phyloP scores from a whole-genome alignment of 495 filamentous ascomycete genomes.

The Diplogelasinospora grovesii region DNA sequence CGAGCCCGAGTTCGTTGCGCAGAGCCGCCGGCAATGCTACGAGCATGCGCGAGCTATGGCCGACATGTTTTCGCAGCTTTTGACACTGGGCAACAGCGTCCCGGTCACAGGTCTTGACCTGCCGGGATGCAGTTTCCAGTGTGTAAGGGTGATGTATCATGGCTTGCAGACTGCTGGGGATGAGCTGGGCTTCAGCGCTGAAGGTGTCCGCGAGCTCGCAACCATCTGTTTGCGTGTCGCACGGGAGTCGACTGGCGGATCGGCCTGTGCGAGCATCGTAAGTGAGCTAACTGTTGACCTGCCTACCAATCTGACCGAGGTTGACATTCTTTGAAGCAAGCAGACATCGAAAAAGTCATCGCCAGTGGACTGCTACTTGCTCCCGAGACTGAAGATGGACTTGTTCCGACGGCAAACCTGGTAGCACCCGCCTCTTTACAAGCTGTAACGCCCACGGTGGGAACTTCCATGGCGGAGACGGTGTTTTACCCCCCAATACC shows the following conservation, averaged over 20 bases:
- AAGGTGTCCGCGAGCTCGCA: slow-evolving; percentile 22
- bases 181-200: slow-evolving; percentile 19
- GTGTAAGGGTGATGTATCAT: slow-evolving; percentile 35
- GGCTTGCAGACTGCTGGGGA: slow-evolving; percentile 18
- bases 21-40: slow-evolving; percentile 35
- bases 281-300: slow-evolving; percentile 13
- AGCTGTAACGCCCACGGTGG: neutral
- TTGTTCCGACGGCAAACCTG: slow-evolving; percentile 6
- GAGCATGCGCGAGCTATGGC: slow-evolving; percentile 43
- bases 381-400: slow-evolving; percentile 10
- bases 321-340: slow-evolving; percentile 24
- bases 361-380: slow-evolving; percentile 23
- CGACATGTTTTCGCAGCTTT: slow-evolving; percentile 38
- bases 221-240: slow-evolving; percentile 23
- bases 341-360: slow-evolving; percentile 40
- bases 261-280: slow-evolving; percentile 36
- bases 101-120: slow-evolving; percentile 43
- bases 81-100: slow-evolving; percentile 31
- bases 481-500: too few species aligned
- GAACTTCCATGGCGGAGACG: too few species aligned
- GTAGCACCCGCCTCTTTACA: neutral
- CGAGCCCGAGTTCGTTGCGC: slow-evolving; percentile 31
- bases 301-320: neutral
- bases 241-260: slow-evolving; percentile 18
- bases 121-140: slow-evolving; percentile 43